phyloP scores from a whole-genome alignment of 2,329 filamentous ascomycete species.

The Paecilomyces fulvus region DNA sequence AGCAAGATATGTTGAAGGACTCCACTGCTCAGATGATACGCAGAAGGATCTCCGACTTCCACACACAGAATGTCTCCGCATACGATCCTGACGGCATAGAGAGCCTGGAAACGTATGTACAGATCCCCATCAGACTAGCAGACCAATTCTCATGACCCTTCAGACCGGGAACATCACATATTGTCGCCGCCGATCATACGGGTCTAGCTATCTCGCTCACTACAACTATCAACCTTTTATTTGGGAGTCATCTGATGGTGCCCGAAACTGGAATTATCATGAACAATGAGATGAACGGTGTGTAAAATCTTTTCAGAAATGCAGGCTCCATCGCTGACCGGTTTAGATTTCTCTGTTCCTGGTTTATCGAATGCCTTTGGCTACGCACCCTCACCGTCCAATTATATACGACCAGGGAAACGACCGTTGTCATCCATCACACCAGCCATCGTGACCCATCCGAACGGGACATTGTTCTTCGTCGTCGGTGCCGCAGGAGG shows the following conservation, averaged over 20 bases:
- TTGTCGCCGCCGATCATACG: conserved; percentile 57
- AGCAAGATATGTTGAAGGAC: conserved; percentile 59
- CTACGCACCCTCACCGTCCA: conserved; percentile 68
- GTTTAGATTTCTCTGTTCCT: conserved; percentile 76
- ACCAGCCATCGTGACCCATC: conserved; percentile 64
- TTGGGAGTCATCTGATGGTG: conserved; percentile 70
- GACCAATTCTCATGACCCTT: not conserved
- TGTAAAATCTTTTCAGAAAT: not conserved
- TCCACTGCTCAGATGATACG: conserved; percentile 53
- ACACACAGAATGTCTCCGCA: conserved; percentile 61
- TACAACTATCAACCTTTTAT: conserved; percentile 80
- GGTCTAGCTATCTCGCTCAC: conserved; percentile 75
- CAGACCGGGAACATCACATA: conserved; percentile 45
- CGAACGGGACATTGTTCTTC: conserved; percentile 58
- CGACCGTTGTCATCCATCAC: conserved; percentile 76
- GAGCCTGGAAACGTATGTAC: conserved; percentile 49
- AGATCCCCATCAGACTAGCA: not conserved
- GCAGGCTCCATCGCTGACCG: not conserved
- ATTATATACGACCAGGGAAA: conserved; percentile 75
- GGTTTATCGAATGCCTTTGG: conserved; percentile 71
- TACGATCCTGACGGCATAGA: conserved; percentile 66
- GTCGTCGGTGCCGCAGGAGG: conserved; percentile 71
- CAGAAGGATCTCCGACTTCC: conserved; percentile 59
- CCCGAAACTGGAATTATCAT: conserved; percentile 77
- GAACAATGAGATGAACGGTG: conserved; percentile 52